Percentiles rank a stretch among this genome's conserved stretches.
Evolutionary conservation across 2,329 filamentous ascomycete genomes (phyloP).

Genomic region (Neonectria hederae): DNA sequence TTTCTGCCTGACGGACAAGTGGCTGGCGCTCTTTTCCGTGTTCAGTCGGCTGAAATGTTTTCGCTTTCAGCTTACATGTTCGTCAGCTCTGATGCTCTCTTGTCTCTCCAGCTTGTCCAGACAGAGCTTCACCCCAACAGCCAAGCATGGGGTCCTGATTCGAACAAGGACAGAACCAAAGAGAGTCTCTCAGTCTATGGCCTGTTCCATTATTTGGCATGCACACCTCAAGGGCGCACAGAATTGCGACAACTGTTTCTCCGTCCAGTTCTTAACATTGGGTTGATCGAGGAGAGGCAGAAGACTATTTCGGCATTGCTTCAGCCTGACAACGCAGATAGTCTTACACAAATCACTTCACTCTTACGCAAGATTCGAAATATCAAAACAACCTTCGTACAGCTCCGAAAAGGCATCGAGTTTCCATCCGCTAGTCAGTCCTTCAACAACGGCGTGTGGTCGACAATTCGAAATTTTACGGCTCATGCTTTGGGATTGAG

Average conservation of each 20-base stretch:
- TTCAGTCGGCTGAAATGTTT: slow-evolving; percentile 78
- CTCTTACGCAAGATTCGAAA: slow-evolving; percentile 79
- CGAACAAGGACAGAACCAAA: slow-evolving; percentile 68
- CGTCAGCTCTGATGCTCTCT: slow-evolving; percentile 80
- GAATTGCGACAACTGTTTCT: slow-evolving; percentile 83
- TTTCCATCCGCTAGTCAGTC: slow-evolving; percentile 57
- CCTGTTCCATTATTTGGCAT: slow-evolving; percentile 77
- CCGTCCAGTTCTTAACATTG: slow-evolving; percentile 75
- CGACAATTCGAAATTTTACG: slow-evolving; percentile 75
- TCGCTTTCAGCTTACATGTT: slow-evolving; percentile 75
- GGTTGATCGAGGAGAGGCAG: slow-evolving; percentile 76
- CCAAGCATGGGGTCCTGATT: slow-evolving; percentile 70
- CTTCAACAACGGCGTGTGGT: slow-evolving; percentile 76
- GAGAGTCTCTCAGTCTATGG: slow-evolving; percentile 87
- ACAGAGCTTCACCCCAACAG: slow-evolving; percentile 85
- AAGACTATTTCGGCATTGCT: slow-evolving; percentile 73
- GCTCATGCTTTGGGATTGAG: slow-evolving; percentile 75
- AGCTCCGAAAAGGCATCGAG: slow-evolving; percentile 82
- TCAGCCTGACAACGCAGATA: slow-evolving; percentile 70
- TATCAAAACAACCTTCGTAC: slow-evolving; percentile 72
- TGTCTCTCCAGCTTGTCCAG: slow-evolving; percentile 85
- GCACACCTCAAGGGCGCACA: slow-evolving; percentile 80
- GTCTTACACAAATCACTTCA: slow-evolving; percentile 64
- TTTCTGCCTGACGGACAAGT: slow-evolving; percentile 69
- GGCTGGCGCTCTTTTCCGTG: slow-evolving; percentile 60